These are phyloP conservation scores for Anthracocystis walkeri DNA, from an alignment of 1,284 basidiomycete species.

Conservation along the genomic window DNA sequence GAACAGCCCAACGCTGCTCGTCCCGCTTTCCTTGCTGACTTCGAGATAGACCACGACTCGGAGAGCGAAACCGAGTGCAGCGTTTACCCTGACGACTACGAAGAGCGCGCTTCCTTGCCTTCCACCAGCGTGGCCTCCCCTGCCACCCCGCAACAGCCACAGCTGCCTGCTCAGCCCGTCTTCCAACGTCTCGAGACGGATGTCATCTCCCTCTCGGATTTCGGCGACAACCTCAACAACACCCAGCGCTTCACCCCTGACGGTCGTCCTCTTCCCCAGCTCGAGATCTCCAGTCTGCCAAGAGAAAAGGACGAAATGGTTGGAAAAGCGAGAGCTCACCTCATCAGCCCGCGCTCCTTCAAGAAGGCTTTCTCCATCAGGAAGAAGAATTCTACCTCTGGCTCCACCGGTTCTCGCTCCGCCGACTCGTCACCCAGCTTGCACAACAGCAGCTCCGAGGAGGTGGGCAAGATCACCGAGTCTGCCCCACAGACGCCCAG, in stretches of 20 bases:
- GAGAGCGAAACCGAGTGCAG: constrained; percentile 48
- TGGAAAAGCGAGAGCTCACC: constrained; percentile 21
- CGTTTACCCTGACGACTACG: constrained; percentile 21
- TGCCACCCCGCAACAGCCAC: background rate
- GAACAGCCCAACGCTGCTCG: constrained; percentile 7
- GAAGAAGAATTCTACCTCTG: constrained; percentile 21
- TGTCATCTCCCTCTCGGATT: constrained; percentile 7
- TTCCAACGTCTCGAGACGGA: constrained; percentile 46
- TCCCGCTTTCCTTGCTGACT: constrained; percentile 41
- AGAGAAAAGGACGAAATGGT: constrained; percentile 42
- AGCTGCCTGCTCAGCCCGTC: constrained; percentile 26
- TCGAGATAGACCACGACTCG: constrained; percentile 38
- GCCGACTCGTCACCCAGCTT: constrained; percentile 25
- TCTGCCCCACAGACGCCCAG: background rate
- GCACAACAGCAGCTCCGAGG: constrained; percentile 35
- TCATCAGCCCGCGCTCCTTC: constrained; percentile 41
- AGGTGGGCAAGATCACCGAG: constrained; percentile 27
- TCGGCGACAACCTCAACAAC: constrained; percentile 10
- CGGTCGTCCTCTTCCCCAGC: constrained; percentile 17
- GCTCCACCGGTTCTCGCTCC: constrained; percentile 16
- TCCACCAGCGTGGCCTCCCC: background rate
- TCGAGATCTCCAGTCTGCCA: constrained; percentile 39
- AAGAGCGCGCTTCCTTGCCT: constrained; percentile 7
- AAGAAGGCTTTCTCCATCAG: constrained; percentile 44
- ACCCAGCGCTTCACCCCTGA: constrained; percentile 16